Evolutionary conservation across 441 rosid genomes (phyloP).

Genomic region (Pelargonium fulgidum): DNA sequence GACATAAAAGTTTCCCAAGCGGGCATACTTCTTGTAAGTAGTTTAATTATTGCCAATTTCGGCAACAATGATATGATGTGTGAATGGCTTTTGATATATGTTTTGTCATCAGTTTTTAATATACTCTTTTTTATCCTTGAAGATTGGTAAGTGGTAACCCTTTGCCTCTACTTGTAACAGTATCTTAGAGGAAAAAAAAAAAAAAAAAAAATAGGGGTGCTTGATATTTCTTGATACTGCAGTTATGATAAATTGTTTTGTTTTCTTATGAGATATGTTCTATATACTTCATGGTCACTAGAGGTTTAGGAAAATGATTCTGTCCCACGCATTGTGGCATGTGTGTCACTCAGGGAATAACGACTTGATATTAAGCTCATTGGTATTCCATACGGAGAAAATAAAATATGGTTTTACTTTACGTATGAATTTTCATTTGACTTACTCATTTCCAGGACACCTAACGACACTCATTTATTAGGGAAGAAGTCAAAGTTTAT

Average conservation of each 20-base stretch:
- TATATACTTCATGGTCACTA: background rate
- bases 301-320: background rate
- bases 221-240: background rate
- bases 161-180: too few species aligned
- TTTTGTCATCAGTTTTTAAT: background rate
- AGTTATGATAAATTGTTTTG: background rate
- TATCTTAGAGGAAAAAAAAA: too few species aligned
- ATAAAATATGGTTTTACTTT: too few species aligned
- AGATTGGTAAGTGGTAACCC: background rate
- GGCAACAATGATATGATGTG: background rate
- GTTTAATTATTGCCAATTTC: background rate
- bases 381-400: too few species aligned
- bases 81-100: background rate
- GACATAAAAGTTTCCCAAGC: conserved; percentile 90
- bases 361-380: background rate
- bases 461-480: background rate
- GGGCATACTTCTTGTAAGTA: conserved; percentile 81
- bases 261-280: background rate
- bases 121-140: background rate
- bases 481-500: background rate
- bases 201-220: background rate
- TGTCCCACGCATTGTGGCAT: background rate
- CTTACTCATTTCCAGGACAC: too few species aligned
- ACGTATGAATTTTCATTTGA: too few species aligned
- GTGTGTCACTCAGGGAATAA: background rate